Conservation (phyloP, 345 rosid genomes). For the Eucalyptus tenuipes region DNA sequence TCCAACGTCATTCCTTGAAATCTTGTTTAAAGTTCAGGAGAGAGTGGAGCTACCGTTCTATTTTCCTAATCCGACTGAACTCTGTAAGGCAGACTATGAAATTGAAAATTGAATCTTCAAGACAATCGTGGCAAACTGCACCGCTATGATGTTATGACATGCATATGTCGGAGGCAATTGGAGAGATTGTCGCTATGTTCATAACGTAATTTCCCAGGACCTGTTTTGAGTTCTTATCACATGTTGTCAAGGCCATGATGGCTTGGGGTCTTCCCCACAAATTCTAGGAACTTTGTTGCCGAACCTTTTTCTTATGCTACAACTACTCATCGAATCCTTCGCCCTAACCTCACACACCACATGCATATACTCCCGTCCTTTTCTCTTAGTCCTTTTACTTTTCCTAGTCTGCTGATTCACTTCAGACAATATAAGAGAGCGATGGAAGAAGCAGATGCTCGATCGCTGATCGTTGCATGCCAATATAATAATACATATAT, state of each 20-base stretch:
- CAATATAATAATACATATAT: neutral
- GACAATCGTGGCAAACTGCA: neutral
- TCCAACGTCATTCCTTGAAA: neutral
- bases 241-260: neutral
- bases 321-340: neutral
- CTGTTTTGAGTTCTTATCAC: neutral
- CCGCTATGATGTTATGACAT: neutral
- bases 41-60: neutral
- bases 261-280: neutral
- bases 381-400: neutral
- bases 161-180: neutral
- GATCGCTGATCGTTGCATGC: neutral
- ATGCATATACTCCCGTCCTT: neutral
- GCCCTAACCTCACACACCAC: neutral
- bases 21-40: neutral
- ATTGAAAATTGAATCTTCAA: neutral
- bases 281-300: neutral
- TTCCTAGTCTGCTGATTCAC: neutral
- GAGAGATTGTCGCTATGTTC: neutral
- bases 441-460: neutral
- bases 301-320: neutral
- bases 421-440: neutral
- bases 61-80: neutral
- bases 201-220: neutral
- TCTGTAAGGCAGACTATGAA: neutral